Percentiles rank a stretch among this genome's conserved stretches.
phyloP scores from a whole-genome alignment of 371 early-diverging fungal genomes.

The Mucor circinelloides region DNA sequence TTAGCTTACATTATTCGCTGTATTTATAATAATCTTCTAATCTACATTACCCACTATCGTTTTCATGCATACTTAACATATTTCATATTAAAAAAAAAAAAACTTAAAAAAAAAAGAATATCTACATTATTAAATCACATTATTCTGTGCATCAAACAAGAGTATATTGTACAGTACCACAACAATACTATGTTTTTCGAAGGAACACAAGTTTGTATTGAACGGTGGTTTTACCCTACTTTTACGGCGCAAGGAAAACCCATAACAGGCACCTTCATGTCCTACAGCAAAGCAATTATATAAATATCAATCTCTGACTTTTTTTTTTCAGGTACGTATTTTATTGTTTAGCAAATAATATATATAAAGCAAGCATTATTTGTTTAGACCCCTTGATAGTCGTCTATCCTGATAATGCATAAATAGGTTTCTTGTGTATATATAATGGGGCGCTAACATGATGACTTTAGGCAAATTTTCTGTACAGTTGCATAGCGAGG shows the following conservation, averaged over 20 bases:
- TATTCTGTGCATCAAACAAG: not conserved
- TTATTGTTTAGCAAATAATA: not conserved
- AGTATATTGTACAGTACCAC: not conserved
- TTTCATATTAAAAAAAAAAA: slow-evolving; percentile 1
- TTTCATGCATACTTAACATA: not conserved
- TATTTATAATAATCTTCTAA: not conserved
- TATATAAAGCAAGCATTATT: too few species aligned
- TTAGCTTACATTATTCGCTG: not conserved
- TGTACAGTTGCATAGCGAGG: not conserved
- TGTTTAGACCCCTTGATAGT: not conserved
- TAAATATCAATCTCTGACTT: not conserved
- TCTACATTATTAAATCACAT: not conserved
- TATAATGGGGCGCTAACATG: not conserved
- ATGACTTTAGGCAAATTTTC: not conserved
- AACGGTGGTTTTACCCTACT: too few species aligned
- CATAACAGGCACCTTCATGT: too few species aligned
- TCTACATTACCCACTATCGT: not conserved
- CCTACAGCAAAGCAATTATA: too few species aligned
- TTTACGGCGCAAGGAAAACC: too few species aligned
- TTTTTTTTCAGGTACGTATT: not conserved
- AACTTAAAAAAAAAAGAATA: too few species aligned
- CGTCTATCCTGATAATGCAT: not conserved
- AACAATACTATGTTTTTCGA: not conserved
- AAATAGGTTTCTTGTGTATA: not conserved
- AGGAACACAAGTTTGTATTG: too few species aligned